phyloP scores from a whole-genome alignment of 2,329 filamentous ascomycete genomes.

The Neonectria ditissima region DNA sequence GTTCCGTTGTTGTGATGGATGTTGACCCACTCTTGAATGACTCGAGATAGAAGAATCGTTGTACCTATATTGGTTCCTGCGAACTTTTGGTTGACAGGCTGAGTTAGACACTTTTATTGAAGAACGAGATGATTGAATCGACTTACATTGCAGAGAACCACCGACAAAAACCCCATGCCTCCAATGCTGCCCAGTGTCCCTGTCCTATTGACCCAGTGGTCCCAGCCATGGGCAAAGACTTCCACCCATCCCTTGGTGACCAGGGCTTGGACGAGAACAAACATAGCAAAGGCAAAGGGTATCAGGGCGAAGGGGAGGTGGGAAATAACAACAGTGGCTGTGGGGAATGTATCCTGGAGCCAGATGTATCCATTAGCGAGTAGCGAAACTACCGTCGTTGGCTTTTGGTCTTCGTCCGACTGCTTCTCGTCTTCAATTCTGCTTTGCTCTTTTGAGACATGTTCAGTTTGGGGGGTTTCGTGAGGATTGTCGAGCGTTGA shows the following conservation, averaged over 20 bases:
- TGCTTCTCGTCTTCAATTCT: neutral
- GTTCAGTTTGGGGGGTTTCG: neutral
- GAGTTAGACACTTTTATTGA: conserved; percentile 1
- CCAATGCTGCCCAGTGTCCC: conserved; percentile 76
- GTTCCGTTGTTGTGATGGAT: conserved; percentile 63
- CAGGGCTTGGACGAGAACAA: conserved; percentile 77
- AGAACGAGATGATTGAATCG: neutral
- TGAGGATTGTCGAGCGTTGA: neutral
- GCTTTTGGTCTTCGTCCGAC: conserved; percentile 19
- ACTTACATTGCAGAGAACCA: conserved; percentile 78
- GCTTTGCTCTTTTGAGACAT: neutral
- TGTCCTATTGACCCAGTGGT: conserved; percentile 77
- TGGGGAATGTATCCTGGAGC: conserved; percentile 78
- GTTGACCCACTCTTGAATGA: conserved; percentile 75
- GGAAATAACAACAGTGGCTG: conserved; percentile 71
- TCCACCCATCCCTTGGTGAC: conserved; percentile 81
- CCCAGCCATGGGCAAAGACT: conserved; percentile 79
- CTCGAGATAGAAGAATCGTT: conserved; percentile 77
- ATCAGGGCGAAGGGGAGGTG: conserved; percentile 77
- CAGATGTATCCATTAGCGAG: conserved; percentile 62
- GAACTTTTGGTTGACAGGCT: conserved; percentile 62
- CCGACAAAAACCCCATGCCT: conserved; percentile 79
- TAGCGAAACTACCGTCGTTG: conserved; percentile 65
- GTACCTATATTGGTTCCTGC: conserved; percentile 83
- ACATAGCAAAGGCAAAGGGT: conserved; percentile 80